Evolutionary conservation across 1,139 yeast species (phyloP).

Genomic region (Blastobotrys arbuscula): DNA sequence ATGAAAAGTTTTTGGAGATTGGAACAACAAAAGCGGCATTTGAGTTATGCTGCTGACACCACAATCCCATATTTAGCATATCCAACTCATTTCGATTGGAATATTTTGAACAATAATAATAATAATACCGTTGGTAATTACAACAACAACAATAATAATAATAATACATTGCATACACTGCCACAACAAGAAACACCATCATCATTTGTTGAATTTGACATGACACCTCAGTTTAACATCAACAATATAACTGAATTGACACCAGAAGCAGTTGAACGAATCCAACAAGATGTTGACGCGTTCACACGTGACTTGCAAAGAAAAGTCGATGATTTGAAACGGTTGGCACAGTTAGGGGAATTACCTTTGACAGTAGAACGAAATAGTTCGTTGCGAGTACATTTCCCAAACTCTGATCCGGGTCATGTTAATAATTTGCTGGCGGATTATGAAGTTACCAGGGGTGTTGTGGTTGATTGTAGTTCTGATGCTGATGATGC

Average conservation of each 20-base stretch:
- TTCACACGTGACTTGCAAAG: constrained; percentile 25
- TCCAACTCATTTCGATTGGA: neutral
- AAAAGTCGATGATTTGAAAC: constrained; percentile 28
- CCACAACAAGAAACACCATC: constrained; percentile 7
- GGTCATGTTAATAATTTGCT: constrained; percentile 30
- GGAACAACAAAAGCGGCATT: neutral
- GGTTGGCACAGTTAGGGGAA: constrained; percentile 32
- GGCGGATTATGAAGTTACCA: constrained; percentile 31
- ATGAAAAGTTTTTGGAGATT: constrained; percentile 1
- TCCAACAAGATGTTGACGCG: constrained; percentile 25
- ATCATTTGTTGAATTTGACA: constrained; percentile 33
- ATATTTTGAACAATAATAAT: neutral
- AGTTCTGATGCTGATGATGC: neutral
- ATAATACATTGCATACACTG: neutral
- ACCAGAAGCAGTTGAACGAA: constrained; percentile 21
- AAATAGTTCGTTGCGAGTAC: constrained; percentile 30
- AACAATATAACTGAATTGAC: constrained; percentile 28
- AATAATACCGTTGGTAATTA: neutral
- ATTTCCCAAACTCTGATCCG: constrained; percentile 36
- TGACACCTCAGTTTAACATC: constrained; percentile 29
- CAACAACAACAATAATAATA: neutral
- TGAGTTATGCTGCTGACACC: neutral
- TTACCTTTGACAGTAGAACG: constrained; percentile 33
- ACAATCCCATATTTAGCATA: neutral
- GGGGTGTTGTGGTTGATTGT: constrained; percentile 27